Conservation (phyloP, 2,329 filamentous ascomycete genomes). For the Claviceps citrina region DNA sequence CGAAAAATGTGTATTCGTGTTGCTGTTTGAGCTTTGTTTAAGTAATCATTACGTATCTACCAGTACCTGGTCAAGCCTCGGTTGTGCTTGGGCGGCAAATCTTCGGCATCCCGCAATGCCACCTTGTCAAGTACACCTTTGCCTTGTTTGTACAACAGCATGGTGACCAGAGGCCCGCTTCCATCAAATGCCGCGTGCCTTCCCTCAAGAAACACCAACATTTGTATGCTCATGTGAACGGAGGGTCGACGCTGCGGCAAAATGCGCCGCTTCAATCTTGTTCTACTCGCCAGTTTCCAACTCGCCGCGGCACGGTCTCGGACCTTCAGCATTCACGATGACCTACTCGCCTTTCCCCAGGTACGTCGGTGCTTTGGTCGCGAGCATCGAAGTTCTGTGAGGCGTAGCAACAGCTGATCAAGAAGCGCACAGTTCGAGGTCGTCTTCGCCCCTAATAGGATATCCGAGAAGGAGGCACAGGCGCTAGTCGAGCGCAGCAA, state of each 20-base stretch:
- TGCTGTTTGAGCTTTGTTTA: no score
- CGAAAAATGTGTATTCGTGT: no score
- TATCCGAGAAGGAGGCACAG: conserved; percentile 55
- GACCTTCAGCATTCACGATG: conserved; percentile 74
- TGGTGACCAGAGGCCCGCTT: no score
- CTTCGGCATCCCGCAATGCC: conserved; percentile 10
- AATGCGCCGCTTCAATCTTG: conserved; percentile 36
- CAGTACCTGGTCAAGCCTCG: no score
- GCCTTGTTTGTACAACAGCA: no score
- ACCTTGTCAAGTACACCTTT: conserved; percentile 6
- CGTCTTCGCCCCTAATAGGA: conserved; percentile 55
- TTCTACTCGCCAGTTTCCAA: conserved; percentile 29
- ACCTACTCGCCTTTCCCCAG: conserved; percentile 75
- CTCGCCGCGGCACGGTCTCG: conserved; percentile 33
- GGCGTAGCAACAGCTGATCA: conserved; percentile 2
- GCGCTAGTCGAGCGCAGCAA: conserved; percentile 34
- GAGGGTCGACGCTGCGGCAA: conserved; percentile 13
- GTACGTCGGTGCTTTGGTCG: conserved; percentile 30
- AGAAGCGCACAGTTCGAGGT: conserved; percentile 53
- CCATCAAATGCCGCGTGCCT: no score
- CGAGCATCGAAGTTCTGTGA: no score
- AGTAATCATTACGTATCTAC: no score
- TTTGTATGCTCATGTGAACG: conserved; percentile 16
- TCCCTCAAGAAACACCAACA: background rate
- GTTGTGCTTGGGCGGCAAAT: conserved; percentile 2